Evolutionary conservation across 371 early-diverging fungal species (phyloP).

Genomic region (Coemansia sp.): DNA sequence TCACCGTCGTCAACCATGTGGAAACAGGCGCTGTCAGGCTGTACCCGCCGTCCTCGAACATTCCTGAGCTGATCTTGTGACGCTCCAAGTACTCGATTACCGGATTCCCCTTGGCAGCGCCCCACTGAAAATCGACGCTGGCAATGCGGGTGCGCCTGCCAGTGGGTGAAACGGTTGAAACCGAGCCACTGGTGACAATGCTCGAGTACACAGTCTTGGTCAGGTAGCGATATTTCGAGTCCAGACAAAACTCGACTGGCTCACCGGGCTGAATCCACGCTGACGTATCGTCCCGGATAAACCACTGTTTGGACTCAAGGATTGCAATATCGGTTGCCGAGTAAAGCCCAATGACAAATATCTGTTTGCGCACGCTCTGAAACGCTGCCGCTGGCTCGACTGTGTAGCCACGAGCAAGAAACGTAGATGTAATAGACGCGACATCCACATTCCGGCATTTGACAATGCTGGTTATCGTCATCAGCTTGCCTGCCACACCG

Average conservation of each 20-base stretch:
- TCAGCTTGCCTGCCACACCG: too few relatives aligned
- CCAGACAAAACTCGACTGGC: slow-evolving; percentile 65
- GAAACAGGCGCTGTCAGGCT: too few relatives aligned
- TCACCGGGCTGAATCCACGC: not conserved
- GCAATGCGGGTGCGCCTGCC: slow-evolving; percentile 66
- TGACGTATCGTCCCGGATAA: slow-evolving; percentile 66
- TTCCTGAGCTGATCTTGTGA: too few relatives aligned
- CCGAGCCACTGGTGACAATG: slow-evolving; percentile 74
- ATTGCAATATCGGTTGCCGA: slow-evolving; percentile 72
- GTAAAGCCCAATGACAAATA: slow-evolving; percentile 68
- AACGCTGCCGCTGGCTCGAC: slow-evolving; percentile 57
- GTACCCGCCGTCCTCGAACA: too few relatives aligned
- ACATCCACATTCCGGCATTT: too few relatives aligned
- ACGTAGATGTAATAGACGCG: too few relatives aligned
- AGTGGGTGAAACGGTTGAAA: slow-evolving; percentile 65
- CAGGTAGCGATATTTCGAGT: slow-evolving; percentile 69
- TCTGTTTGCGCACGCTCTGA: slow-evolving; percentile 57
- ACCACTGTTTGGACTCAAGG: slow-evolving; percentile 86
- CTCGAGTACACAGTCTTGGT: slow-evolving; percentile 64
- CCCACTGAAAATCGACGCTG: slow-evolving; percentile 70
- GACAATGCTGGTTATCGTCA: too few relatives aligned
- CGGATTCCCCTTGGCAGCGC: slow-evolving; percentile 44
- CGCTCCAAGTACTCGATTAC: slow-evolving; percentile 35
- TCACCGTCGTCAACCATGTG: slow-evolving; percentile 67
- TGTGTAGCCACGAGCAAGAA: slow-evolving; percentile 71